Evolutionary conservation across 2,329 filamentous ascomycete species (phyloP).

Genomic region (Aspergillus fischeri): DNA sequence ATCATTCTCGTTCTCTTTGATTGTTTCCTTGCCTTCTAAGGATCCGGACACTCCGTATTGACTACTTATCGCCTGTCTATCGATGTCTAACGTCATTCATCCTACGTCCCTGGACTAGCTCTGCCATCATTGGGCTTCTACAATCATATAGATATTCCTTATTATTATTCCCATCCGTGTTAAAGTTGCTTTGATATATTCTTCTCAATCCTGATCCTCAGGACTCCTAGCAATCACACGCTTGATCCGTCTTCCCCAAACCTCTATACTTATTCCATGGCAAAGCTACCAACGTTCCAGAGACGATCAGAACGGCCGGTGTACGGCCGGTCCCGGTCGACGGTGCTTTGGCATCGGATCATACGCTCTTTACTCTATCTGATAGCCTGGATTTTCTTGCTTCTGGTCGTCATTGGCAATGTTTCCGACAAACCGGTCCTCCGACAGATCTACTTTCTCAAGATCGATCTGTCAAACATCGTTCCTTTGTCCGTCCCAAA

Average conservation of each 20-base stretch:
- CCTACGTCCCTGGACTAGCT: background rate
- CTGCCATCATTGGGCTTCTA: too few relatives aligned
- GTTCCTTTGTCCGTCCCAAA: conserved; percentile 70
- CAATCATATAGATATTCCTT: background rate
- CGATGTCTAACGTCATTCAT: background rate
- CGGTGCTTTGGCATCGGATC: conserved; percentile 55
- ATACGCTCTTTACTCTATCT: conserved; percentile 68
- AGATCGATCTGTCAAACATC: conserved; percentile 76
- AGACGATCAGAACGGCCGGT: conserved; percentile 22
- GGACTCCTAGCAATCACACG: background rate
- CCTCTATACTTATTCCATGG: conserved; percentile 13
- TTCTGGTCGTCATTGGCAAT: conserved; percentile 77
- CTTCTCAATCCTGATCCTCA: background rate
- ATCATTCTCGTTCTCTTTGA: background rate
- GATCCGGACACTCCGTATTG: background rate
- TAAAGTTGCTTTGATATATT: background rate
- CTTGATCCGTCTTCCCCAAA: background rate
- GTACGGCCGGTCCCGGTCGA: conserved; percentile 27
- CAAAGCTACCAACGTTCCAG: conserved; percentile 25
- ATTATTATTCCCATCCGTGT: background rate
- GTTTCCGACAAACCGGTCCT: conserved; percentile 60
- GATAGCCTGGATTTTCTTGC: conserved; percentile 70
- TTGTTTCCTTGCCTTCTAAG: background rate
- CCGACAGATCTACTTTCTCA: conserved; percentile 75
- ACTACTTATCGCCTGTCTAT: background rate